phyloP scores from a whole-genome alignment of 768 basidiomycete genomes.

The Mycena crocata region DNA sequence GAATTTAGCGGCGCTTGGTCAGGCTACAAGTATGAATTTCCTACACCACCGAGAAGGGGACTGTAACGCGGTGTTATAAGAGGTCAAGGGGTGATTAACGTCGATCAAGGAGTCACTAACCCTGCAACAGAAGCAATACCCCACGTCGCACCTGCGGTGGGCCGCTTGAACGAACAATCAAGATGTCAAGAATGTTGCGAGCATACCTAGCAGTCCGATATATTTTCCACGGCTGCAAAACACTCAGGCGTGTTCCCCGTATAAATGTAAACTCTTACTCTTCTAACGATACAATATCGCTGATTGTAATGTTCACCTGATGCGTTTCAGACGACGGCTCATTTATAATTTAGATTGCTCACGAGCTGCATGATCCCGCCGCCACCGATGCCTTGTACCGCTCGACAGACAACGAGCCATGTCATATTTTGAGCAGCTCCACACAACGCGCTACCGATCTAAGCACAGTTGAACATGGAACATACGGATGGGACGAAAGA shows the following conservation, averaged over 20 bases:
- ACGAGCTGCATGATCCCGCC: slow-evolving; percentile 83
- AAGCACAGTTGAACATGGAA: slow-evolving; percentile 4
- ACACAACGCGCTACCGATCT: slow-evolving; percentile 85
- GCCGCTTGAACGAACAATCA: neutral
- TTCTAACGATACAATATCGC: slow-evolving; percentile 85
- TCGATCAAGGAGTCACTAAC: slow-evolving; percentile 30
- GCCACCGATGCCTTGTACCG: slow-evolving; percentile 87
- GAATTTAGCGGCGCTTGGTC: neutral
- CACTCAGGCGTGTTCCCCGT: neutral
- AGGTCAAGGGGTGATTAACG: neutral
- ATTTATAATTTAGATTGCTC: slow-evolving; percentile 16
- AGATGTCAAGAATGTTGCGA: neutral
- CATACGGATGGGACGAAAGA: neutral
- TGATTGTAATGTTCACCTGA: slow-evolving; percentile 77
- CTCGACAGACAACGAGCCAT: slow-evolving; percentile 82
- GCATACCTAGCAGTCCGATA: slow-evolving; percentile 69
- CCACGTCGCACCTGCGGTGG: slow-evolving; percentile 68
- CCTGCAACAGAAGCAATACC: slow-evolving; percentile 64
- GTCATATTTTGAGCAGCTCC: slow-evolving; percentile 84
- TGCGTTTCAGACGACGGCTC: neutral
- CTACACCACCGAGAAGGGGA: slow-evolving; percentile 85
- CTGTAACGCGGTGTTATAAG: slow-evolving; percentile 65
- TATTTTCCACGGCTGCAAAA: slow-evolving; percentile 77
- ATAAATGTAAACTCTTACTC: slow-evolving; percentile 59
- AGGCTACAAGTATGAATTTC: slow-evolving; percentile 34